phyloP scores from a whole-genome alignment of 805 yeast species.

The Candida chilensis region DNA sequence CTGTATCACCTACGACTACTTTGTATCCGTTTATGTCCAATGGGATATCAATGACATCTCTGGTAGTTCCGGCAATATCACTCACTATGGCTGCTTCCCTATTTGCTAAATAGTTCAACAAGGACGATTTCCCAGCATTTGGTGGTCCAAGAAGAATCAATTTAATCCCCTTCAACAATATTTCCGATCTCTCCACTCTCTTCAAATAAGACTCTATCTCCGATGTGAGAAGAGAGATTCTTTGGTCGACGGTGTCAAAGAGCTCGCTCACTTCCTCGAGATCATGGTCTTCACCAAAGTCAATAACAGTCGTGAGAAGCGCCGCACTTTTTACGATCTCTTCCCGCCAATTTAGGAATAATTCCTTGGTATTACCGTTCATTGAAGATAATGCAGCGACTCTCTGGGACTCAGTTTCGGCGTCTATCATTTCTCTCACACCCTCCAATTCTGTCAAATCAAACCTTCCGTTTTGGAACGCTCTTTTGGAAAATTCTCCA shows the following conservation, averaged over 20 bases:
- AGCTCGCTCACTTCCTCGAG: constrained; percentile 53
- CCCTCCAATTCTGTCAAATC: constrained; percentile 92
- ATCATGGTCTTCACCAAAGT: constrained; percentile 92
- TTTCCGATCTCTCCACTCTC: constrained; percentile 47
- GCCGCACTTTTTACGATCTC: constrained; percentile 61
- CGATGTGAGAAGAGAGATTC: constrained; percentile 26
- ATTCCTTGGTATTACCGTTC: constrained; percentile 50
- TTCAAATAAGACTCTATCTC: constrained; percentile 36
- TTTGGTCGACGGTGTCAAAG: constrained; percentile 36
- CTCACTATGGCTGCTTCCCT: constrained; percentile 89
- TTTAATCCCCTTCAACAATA: constrained; percentile 65
- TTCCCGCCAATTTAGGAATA: constrained; percentile 61
- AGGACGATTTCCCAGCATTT: constrained; percentile 91
- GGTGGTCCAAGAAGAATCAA: constrained; percentile 82
- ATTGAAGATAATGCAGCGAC: constrained; percentile 65
- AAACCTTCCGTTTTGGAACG: constrained; percentile 73
- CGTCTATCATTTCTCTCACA: constrained; percentile 77
- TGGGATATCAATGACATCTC: constrained; percentile 80
- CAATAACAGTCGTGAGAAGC: constrained; percentile 77
- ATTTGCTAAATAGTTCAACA: constrained; percentile 66
- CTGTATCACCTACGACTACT: constrained; percentile 83
- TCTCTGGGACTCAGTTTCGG: constrained; percentile 89
- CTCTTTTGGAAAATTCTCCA: constrained; percentile 87
- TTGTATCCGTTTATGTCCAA: constrained; percentile 79
- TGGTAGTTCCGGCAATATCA: constrained; percentile 85